phyloP scores from a whole-genome alignment of 2,329 filamentous ascomycete genomes.

The Trichoderma guizhouense region DNA sequence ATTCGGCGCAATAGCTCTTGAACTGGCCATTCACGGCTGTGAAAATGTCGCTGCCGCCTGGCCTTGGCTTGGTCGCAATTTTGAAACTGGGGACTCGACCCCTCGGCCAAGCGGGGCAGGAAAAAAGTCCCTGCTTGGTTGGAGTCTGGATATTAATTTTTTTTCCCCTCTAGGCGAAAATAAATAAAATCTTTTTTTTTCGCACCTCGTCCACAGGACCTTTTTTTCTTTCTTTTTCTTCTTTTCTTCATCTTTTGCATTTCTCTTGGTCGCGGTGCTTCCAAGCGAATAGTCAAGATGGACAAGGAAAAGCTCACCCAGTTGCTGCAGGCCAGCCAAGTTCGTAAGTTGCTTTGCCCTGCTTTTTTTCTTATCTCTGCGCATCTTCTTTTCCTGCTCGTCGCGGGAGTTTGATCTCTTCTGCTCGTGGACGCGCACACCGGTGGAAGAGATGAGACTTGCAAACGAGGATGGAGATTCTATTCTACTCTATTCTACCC shows the following conservation, averaged over 20 bases:
- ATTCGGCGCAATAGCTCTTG: conserved; percentile 8
- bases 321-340: conserved; percentile 82
- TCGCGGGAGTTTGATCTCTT: background rate
- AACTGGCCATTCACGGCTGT: background rate
- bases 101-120: conserved; percentile 18
- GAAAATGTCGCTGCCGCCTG: background rate
- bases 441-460: background rate
- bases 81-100: conserved; percentile 14
- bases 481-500: background rate
- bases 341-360: conserved; percentile 60
- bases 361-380: conserved; percentile 4
- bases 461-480: background rate
- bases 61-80: background rate
- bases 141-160: conserved; percentile 20
- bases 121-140: conserved; percentile 9
- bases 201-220: conserved; percentile 9
- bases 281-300: conserved; percentile 32
- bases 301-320: conserved; percentile 71
- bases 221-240: background rate
- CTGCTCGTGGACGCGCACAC: background rate
- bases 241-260: conserved; percentile 11
- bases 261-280: conserved; percentile 27
- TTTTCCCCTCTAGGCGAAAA: conserved; percentile 20
- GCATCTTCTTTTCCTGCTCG: conserved; percentile 4
- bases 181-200: conserved; percentile 18